Percentiles rank a stretch among this genome's conserved stretches.
phyloP scores from a whole-genome alignment of 2,329 filamentous ascomycete species.

The Paraphoma chrysanthemicola region DNA sequence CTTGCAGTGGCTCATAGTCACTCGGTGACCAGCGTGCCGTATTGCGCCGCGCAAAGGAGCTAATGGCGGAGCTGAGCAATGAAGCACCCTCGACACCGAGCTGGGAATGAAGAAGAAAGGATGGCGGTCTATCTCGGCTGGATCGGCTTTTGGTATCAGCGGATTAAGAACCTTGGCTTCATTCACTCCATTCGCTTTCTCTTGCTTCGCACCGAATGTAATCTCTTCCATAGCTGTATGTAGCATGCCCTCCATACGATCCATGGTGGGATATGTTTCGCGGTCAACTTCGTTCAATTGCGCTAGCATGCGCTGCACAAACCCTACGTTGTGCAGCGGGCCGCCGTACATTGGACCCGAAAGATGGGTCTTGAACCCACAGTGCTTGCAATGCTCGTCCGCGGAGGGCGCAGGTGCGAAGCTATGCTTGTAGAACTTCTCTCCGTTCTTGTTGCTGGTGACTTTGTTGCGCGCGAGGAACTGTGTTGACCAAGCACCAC shows the following conservation, averaged over 20 bases:
- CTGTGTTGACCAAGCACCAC: conserved; percentile 90
- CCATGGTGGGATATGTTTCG: conserved; percentile 77
- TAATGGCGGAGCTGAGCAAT: conserved; percentile 80
- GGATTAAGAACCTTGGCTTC: conserved; percentile 41
- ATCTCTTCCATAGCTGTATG: conserved; percentile 83
- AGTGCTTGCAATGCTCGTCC: conserved; percentile 77
- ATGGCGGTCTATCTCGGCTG: conserved; percentile 66
- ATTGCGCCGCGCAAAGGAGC: conserved; percentile 83
- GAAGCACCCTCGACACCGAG: conserved; percentile 75
- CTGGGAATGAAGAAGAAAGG: conserved; percentile 89
- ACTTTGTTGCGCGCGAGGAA: conserved; percentile 74
- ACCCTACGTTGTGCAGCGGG: conserved; percentile 81
- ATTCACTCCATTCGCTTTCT: conserved; percentile 22
- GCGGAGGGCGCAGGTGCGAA: conserved; percentile 74
- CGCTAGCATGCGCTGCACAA: conserved; percentile 79
- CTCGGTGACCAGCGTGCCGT: conserved; percentile 78
- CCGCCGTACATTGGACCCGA: conserved; percentile 96
- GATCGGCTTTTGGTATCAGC: conserved; percentile 46
- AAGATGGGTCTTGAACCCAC: conserved; percentile 84
- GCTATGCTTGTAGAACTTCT: conserved; percentile 76
- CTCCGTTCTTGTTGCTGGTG: conserved; percentile 71
- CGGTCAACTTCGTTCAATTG: conserved; percentile 72
- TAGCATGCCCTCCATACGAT: conserved; percentile 89
- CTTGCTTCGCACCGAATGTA: conserved; percentile 35
- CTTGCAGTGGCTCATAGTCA: conserved; percentile 86